These are phyloP conservation scores for Inonotus hispidus DNA, from an alignment of 1,284 basidiomycete species.

Conservation along the genomic window DNA sequence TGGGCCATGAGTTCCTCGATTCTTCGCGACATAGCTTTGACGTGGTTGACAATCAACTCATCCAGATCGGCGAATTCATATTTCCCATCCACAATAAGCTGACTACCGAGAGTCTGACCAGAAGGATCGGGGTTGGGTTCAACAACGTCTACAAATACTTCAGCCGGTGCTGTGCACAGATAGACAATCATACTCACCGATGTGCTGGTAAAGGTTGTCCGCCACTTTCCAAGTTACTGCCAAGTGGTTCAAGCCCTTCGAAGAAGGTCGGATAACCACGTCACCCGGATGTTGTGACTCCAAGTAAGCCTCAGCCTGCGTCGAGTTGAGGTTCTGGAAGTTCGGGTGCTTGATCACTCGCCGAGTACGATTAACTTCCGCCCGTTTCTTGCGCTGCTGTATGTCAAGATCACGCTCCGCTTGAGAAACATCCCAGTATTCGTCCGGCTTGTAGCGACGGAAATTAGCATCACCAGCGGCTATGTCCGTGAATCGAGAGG, in stretches of 20 bases:
- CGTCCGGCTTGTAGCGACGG: constrained; percentile 58
- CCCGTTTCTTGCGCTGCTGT: constrained; percentile 77
- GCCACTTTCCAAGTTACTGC: constrained; percentile 99
- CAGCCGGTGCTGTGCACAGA: not conserved
- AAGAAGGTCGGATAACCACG: constrained; percentile 94
- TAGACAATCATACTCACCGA: constrained; percentile 51
- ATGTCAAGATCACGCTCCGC: constrained; percentile 70
- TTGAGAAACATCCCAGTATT: constrained; percentile 64
- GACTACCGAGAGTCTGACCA: constrained; percentile 64
- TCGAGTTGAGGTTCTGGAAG: constrained; percentile 94
- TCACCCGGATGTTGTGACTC: constrained; percentile 91
- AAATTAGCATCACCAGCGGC: constrained; percentile 58
- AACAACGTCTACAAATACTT: constrained; percentile 65
- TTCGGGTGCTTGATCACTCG: constrained; percentile 97
- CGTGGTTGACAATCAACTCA: constrained; percentile 96
- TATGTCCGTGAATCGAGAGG: constrained; percentile 70
- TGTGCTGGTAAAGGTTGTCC: constrained; percentile 94
- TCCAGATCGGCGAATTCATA: constrained; percentile 94
- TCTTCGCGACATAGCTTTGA: constrained; percentile 90
- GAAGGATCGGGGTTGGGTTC: constrained; percentile 76
- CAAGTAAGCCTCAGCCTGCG: constrained; percentile 86
- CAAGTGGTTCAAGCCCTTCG: constrained; percentile 89
- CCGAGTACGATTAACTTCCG: constrained; percentile 71
- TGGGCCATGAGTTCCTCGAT: constrained; percentile 95
- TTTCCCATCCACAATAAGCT: constrained; percentile 76